Percentiles rank a stretch among this genome's conserved stretches.
These are phyloP conservation scores for Anaeromyces robustus DNA, from an alignment of 192 early-diverging fungal species.

Conservation along the genomic window DNA sequence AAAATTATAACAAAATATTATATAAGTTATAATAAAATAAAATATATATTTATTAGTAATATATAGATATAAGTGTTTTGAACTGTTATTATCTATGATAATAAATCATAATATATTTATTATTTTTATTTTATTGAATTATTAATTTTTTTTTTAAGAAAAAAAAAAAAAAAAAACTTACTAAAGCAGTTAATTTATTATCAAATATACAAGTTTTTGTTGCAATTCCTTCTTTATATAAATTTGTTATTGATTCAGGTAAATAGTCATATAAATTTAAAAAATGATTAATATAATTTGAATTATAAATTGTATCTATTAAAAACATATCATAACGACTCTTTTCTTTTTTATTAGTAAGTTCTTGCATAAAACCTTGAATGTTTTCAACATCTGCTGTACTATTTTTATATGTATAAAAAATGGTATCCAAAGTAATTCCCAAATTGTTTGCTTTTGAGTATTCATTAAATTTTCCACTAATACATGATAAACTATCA, in stretches of 20 bases:
- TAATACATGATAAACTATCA: background rate
- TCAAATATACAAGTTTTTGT: background rate
- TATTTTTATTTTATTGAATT: no score
- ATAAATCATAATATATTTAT: no score
- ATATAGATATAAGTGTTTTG: no score
- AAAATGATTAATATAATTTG: background rate
- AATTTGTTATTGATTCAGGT: background rate
- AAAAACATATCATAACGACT: background rate
- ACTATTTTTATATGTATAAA: background rate
- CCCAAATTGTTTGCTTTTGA: background rate
- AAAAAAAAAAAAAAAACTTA: background rate
- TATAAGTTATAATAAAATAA: no score
- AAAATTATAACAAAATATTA: no score
- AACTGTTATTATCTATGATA: no score
- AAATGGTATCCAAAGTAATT: background rate
- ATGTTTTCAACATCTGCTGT: background rate
- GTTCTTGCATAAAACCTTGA: background rate
- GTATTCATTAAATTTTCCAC: background rate
- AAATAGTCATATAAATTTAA: background rate
- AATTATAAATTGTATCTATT: background rate
- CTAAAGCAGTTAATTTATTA: background rate
- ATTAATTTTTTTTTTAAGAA: no score
- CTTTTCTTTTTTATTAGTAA: background rate
- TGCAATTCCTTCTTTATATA: background rate
- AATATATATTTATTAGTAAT: no score